Conservation (phyloP, 2,329 filamentous ascomycete species). For the Ophiostoma piceae region DNA sequence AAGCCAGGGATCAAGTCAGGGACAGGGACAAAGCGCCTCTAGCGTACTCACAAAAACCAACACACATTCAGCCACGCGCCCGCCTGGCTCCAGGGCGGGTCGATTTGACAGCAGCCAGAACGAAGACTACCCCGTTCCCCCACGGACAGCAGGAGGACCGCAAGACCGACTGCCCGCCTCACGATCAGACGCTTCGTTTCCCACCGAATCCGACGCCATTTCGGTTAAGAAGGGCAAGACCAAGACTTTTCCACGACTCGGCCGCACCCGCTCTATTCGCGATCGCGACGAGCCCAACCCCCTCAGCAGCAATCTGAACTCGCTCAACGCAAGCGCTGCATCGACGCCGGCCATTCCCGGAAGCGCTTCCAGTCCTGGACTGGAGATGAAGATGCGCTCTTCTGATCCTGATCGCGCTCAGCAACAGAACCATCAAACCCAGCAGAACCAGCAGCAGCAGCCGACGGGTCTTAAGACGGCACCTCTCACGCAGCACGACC, state of each 20-base stretch:
- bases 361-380: slow-evolving; percentile 25
- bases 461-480: slow-evolving; percentile 53
- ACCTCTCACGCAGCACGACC: slow-evolving; percentile 57
- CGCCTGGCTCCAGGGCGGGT: slow-evolving; percentile 4
- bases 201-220: slow-evolving; percentile 7
- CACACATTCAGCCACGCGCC: slow-evolving; percentile 28
- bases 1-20: background rate
- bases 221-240: slow-evolving; percentile 47
- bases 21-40: background rate
- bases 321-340: slow-evolving; percentile 2
- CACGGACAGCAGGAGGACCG: slow-evolving; percentile 10
- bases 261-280: slow-evolving; percentile 48
- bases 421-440: slow-evolving; percentile 22
- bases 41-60: slow-evolving; percentile 23
- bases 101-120: slow-evolving; percentile 32
- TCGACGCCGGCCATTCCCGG: background rate
- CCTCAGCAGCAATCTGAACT: slow-evolving; percentile 20
- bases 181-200: slow-evolving; percentile 50
- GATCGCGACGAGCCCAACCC: slow-evolving; percentile 43
- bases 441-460: slow-evolving; percentile 10
- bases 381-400: slow-evolving; percentile 24
- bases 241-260: slow-evolving; percentile 51
- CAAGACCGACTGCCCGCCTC: slow-evolving; percentile 37
- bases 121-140: slow-evolving; percentile 26
- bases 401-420: slow-evolving; percentile 36